phyloP scores from a whole-genome alignment of 805 yeast genomes.

The Candida cerambycidarum region DNA sequence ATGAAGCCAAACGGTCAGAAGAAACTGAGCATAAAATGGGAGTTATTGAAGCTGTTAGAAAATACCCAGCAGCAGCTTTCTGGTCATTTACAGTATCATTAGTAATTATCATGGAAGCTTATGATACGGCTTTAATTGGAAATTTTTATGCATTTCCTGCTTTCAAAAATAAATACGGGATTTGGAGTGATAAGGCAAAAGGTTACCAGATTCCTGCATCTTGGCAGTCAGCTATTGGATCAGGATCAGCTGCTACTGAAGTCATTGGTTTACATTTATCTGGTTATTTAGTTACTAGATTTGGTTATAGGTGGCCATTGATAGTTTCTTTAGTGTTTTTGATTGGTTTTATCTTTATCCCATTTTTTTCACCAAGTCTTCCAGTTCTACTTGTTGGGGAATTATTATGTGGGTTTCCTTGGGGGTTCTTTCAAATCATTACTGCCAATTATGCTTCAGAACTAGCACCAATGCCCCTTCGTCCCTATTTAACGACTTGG shows the following conservation, averaged over 20 bases:
- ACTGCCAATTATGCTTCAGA: slow-evolving; percentile 58
- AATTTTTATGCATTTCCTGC: slow-evolving; percentile 36
- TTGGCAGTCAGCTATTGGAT: slow-evolving; percentile 37
- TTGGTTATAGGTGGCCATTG: slow-evolving; percentile 46
- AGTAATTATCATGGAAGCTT: slow-evolving; percentile 42
- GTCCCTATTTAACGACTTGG: slow-evolving; percentile 49
- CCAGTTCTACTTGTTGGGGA: slow-evolving; percentile 43
- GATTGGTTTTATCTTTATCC: slow-evolving; percentile 43
- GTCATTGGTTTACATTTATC: slow-evolving; percentile 46
- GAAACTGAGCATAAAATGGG: slow-evolving; percentile 34
- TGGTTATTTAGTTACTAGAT: slow-evolving; percentile 43
- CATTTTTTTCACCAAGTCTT: slow-evolving; percentile 44
- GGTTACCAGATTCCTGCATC: slow-evolving; percentile 31
- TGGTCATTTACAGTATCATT: slow-evolving; percentile 38
- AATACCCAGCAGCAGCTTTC: slow-evolving; percentile 37
- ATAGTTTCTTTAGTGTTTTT: slow-evolving; percentile 26
- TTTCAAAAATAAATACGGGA: slow-evolving; percentile 33
- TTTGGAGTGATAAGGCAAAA: slow-evolving; percentile 21
- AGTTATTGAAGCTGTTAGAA: slow-evolving; percentile 31
- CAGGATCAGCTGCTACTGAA: slow-evolving; percentile 38
- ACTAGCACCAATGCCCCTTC: slow-evolving; percentile 50
- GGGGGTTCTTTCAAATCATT: slow-evolving; percentile 55
- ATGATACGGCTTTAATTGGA: slow-evolving; percentile 32
- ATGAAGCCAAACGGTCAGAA: slow-evolving; percentile 28
- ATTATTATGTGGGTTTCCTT: slow-evolving; percentile 45